Evolutionary conservation across 2,329 filamentous ascomycete genomes (phyloP).

Genomic region (Phaeomoniella chlamydospora): DNA sequence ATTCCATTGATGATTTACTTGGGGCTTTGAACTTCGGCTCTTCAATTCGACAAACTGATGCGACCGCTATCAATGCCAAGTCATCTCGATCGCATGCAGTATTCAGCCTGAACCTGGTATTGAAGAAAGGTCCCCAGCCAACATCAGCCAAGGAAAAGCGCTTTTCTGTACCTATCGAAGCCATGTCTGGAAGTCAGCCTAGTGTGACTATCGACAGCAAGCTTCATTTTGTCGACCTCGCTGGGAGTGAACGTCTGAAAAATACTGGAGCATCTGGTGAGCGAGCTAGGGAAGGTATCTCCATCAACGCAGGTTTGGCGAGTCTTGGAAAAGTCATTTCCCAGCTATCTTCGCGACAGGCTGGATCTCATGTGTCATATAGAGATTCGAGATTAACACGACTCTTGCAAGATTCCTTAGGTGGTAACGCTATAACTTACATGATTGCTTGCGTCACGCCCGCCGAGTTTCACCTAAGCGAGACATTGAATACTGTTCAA

Average conservation of each 20-base stretch:
- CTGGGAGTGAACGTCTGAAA: slow-evolving; percentile 90
- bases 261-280: slow-evolving; percentile 94
- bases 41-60: slow-evolving; percentile 86
- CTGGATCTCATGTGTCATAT: slow-evolving; percentile 87
- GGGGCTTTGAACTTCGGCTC: slow-evolving; percentile 85
- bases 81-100: slow-evolving; percentile 96
- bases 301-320: slow-evolving; percentile 91
- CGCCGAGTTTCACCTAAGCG: slow-evolving; percentile 91
- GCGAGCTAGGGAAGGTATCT: slow-evolving; percentile 88
- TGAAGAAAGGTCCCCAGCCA: slow-evolving; percentile 44
- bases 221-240: slow-evolving; percentile 94
- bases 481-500: slow-evolving; percentile 93
- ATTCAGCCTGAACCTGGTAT: slow-evolving; percentile 85
- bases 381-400: slow-evolving; percentile 95
- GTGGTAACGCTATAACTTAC: slow-evolving; percentile 94
- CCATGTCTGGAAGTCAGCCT: slow-evolving; percentile 51
- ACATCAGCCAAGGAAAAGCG: slow-evolving; percentile 60
- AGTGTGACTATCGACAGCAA: slow-evolving; percentile 87
- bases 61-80: slow-evolving; percentile 93
- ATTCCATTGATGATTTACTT: slow-evolving; percentile 82
- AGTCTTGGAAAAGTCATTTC: slow-evolving; percentile 97
- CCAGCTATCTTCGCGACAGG: slow-evolving; percentile 78
- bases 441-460: slow-evolving; percentile 99
- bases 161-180: slow-evolving; percentile 72
- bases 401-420: slow-evolving; percentile 86